Evolutionary conservation across 2,329 filamentous ascomycete species (phyloP).

Genomic region (Trichoderma harzianum): DNA sequence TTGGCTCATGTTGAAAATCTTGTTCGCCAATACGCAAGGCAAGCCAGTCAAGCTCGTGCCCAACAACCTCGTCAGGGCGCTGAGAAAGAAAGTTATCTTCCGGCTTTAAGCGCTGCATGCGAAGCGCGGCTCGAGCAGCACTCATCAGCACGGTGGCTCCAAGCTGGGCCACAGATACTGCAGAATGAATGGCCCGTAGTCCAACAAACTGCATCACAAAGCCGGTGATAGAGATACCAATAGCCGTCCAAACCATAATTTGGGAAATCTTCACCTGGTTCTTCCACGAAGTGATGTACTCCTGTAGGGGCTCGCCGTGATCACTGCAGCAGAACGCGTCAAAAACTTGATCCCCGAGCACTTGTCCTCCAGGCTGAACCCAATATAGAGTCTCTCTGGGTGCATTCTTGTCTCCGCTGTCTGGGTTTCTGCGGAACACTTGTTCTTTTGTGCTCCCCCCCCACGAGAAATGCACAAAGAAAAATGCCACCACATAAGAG

Average conservation of each 20-base stretch:
- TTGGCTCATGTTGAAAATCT: accelerated
- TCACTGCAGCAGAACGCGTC: not conserved
- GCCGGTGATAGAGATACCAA: not conserved
- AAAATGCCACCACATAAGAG: not conserved
- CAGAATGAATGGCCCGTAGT: not conserved
- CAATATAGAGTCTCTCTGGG: not conserved
- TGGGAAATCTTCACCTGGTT: not conserved
- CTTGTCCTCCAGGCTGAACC: not conserved
- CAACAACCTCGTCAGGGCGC: not conserved
- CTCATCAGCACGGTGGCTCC: not conserved
- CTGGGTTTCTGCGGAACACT: not conserved
- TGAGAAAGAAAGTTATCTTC: not conserved
- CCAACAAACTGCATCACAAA: not conserved
- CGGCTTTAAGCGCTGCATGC: not conserved
- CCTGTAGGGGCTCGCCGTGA: not conserved
- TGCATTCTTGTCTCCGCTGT: accelerated
- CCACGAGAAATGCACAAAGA: not conserved
- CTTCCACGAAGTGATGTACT: not conserved
- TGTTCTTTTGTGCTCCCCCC: not conserved
- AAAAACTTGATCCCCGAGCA: not conserved
- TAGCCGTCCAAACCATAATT: not conserved
- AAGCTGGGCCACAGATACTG: not conserved
- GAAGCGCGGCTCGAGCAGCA: not conserved
- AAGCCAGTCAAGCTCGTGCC: not conserved
- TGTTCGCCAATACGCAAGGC: not conserved